Evolutionary conservation across 2,329 filamentous ascomycete species (phyloP), one percentile per base, ranked within the genome.

Genomic region (Juglanconis sp.): DNA sequence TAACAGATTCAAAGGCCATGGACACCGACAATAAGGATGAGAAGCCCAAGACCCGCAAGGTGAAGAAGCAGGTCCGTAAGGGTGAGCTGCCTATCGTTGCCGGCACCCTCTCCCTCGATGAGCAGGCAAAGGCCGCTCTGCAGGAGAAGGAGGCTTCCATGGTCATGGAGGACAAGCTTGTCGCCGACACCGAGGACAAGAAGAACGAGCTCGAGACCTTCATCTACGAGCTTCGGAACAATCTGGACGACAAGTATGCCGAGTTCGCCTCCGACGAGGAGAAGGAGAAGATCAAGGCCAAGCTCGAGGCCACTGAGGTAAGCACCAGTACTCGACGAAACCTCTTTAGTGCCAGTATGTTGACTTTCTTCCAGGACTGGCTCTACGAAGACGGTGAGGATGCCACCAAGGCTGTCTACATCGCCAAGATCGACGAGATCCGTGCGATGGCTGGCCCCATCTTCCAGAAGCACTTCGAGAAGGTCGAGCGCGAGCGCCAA

Each of bases 31-130:
- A 80, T 68, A 84, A 87, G 64, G 82, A 84, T 3, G 84, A 87
- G 58, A 85, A 82, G 69, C 78, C 87, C 63, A 92, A 92, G 88
- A 96, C 87, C 57, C 89, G 94, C 74, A 98, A 97, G 82, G 91
- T 99, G 68, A 98, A 97, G 90, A 99, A 98, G 86, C 94, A 98
- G 80, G 90, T 97, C 66, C 91, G 94, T 77, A 98, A 97, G 84
- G 95, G 95, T 66, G 94, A 98, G 67, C 83, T 99, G 59, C 91
- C 93, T 64, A 89, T 99, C 67, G 87, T 90, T 61, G 84, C 90
- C 63, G 93, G 88, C 66, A 96, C 92, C 51, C 85, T 89, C 53
- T 89, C 92, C 42, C 83, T 97, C 60, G 92, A 96, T 64, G 75
- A 85, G 53, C 68, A 81, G 15, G 73, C 80, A 72, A 94, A 90